Percentiles rank a stretch among this genome's conserved stretches.
Conservation (phyloP, 192 early-diverging fungal species). For the Cladochytrium replicatum region DNA sequence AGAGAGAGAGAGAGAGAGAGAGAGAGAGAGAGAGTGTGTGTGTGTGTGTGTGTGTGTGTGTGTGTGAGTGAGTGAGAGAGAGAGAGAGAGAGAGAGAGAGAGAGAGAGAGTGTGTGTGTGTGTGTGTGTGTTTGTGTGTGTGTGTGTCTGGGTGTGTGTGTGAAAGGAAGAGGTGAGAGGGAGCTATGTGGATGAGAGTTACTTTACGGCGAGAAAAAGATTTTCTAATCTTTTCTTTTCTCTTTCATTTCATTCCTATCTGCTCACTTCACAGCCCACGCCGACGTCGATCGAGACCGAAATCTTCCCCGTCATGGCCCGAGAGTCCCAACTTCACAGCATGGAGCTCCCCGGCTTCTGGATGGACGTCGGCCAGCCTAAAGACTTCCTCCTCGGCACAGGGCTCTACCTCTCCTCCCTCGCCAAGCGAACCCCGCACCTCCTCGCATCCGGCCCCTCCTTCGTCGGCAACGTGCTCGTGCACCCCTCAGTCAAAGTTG, state of each 20-base stretch:
- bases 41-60: too few relatives aligned
- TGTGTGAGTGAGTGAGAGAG: too few relatives aligned
- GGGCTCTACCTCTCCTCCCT: constrained; percentile 84
- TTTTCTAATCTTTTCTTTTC: constrained; percentile 2
- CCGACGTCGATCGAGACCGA: constrained; percentile 99
- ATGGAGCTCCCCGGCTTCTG: constrained; percentile 95
- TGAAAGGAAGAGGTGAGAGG: too few relatives aligned
- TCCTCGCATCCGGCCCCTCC: constrained; percentile 51
- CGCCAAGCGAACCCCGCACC: constrained; percentile 62
- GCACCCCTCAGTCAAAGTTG: constrained; percentile 84
- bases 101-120: too few relatives aligned
- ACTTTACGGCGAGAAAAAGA: too few relatives aligned
- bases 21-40: too few relatives aligned
- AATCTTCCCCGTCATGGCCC: constrained; percentile 88
- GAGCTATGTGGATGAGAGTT: too few relatives aligned
- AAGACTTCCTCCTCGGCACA: constrained; percentile 93
- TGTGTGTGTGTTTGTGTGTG: too few relatives aligned
- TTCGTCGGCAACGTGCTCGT: constrained; percentile 82
- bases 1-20: too few relatives aligned
- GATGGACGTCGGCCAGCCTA: constrained; percentile 99
- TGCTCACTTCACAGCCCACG: constrained; percentile 44
- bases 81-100: too few relatives aligned
- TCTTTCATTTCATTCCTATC: background rate
- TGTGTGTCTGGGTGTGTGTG: too few relatives aligned
- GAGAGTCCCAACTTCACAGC: constrained; percentile 76